These are phyloP conservation scores for Pleurostoma richardsiae DNA, from an alignment of 2,329 filamentous ascomycete genomes.

Conservation along the genomic window DNA sequence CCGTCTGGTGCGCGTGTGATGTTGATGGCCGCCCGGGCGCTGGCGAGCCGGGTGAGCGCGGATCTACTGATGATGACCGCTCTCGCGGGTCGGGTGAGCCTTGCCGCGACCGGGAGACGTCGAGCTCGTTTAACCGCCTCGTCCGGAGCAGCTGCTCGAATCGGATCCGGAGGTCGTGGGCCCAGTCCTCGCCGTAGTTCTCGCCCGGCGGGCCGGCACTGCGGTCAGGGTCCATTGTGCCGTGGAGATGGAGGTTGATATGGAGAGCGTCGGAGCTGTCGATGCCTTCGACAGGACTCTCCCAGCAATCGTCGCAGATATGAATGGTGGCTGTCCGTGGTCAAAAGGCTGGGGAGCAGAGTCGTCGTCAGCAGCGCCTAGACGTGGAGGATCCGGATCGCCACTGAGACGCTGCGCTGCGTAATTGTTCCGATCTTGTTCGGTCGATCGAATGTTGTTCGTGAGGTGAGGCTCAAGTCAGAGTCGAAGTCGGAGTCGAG, in stretches of 20 bases:
- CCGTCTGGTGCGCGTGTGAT: slow-evolving; percentile 31
- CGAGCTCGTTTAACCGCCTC: slow-evolving; percentile 79
- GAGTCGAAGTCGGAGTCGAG: neutral
- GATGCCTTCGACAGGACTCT: slow-evolving; percentile 10
- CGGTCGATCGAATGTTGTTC: neutral
- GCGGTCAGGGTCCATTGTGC: slow-evolving; percentile 21
- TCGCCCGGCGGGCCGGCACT: slow-evolving; percentile 15
- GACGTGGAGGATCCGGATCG: neutral
- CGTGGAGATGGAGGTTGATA: slow-evolving; percentile 8
- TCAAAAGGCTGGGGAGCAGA: neutral
- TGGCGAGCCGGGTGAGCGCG: slow-evolving; percentile 32
- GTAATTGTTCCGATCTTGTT: slow-evolving; percentile 6
- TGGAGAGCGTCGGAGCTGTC: slow-evolving; percentile 5
- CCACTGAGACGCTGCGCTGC: slow-evolving; percentile 3
- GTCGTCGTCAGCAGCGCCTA: neutral
- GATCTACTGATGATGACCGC: slow-evolving; percentile 42
- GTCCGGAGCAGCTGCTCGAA: slow-evolving; percentile 86
- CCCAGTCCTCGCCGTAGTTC: slow-evolving; percentile 67
- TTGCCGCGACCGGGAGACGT: slow-evolving; percentile 53
- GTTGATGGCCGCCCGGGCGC: slow-evolving; percentile 39
- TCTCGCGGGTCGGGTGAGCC: slow-evolving; percentile 52
- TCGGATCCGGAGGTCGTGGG: slow-evolving; percentile 71
- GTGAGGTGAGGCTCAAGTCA: neutral
- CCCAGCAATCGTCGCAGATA: slow-evolving; percentile 2
- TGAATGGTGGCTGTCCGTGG: slow-evolving; percentile 5